A percentile compares a stretch with the other conserved stretches of the same genome.
Evolutionary conservation across 2,329 filamentous ascomycete species (phyloP).

Genomic region (Monilinia vaccinii-corymbosi): DNA sequence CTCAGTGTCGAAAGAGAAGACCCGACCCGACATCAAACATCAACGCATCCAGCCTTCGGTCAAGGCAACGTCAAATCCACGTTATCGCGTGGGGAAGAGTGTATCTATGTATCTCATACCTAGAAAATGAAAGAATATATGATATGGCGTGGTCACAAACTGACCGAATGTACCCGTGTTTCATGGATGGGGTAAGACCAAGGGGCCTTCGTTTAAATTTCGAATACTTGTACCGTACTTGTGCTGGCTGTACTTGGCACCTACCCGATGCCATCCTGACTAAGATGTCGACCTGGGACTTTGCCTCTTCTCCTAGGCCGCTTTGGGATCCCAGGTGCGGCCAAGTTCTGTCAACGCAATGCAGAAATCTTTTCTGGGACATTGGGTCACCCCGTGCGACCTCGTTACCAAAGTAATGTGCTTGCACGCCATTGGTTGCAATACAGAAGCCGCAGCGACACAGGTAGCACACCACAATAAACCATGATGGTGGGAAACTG

Average conservation of each 20-base stretch:
- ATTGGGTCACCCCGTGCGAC: neutral
- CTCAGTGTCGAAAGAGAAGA: neutral
- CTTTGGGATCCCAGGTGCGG: neutral
- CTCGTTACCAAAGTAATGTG: constrained; percentile 2
- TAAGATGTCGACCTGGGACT: neutral
- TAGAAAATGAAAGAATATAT: neutral
- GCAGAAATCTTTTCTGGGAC: neutral
- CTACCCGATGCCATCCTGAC: neutral
- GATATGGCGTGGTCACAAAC: neutral
- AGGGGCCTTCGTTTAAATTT: too few relatives aligned
- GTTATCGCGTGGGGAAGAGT: neutral
- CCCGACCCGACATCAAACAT: neutral
- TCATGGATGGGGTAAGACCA: neutral
- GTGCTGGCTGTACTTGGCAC: neutral
- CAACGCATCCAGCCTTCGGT: neutral
- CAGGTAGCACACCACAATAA: constrained; percentile 1
- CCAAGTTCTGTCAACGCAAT: neutral
- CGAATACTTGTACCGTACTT: too few relatives aligned
- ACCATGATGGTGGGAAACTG: constrained; percentile 1
- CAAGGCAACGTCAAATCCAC: neutral
- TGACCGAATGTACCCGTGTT: neutral
- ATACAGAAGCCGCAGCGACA: neutral
- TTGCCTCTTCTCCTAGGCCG: neutral
- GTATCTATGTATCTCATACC: neutral
- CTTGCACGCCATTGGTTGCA: neutral